Percentiles rank a stretch among this genome's conserved stretches.
Evolutionary conservation across 2,329 filamentous ascomycete genomes (phyloP).

Genomic region (Arthroderma sp.): DNA sequence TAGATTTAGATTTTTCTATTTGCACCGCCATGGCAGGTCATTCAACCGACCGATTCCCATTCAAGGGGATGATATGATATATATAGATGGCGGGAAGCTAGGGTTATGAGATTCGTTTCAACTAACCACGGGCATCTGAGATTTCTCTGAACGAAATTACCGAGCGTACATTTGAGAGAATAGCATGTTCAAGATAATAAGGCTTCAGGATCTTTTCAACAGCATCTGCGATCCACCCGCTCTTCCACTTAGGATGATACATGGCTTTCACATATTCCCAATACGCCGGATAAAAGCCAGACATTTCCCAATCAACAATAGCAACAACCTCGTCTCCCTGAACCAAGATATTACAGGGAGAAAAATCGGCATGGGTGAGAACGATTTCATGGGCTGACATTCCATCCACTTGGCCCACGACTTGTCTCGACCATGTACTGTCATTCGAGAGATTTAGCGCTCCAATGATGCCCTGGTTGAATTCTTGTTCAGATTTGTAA

Average conservation of each 20-base stretch:
- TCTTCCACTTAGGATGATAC: constrained; percentile 11
- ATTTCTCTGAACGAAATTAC: too few relatives aligned
- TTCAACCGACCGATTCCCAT: too few relatives aligned
- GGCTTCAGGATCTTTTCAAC: constrained; percentile 12
- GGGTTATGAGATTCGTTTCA: too few relatives aligned
- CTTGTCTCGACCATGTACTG: constrained; percentile 8
- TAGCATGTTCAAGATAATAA: constrained; percentile 11
- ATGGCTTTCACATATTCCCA: constrained; percentile 18
- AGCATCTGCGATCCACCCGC: constrained; percentile 11
- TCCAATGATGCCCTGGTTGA: constrained; percentile 9
- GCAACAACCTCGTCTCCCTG: constrained; percentile 14
- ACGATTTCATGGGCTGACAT: constrained; percentile 14
- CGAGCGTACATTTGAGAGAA: constrained; percentile 9
- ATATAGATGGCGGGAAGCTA: too few relatives aligned
- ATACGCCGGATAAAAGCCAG: constrained; percentile 19
- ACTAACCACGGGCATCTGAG: too few relatives aligned
- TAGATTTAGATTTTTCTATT: too few relatives aligned
- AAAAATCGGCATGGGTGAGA: constrained; percentile 17
- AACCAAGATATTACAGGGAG: constrained; percentile 16
- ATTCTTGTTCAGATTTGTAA: constrained; percentile 10
- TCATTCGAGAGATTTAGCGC: constrained; percentile 8
- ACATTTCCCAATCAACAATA: constrained; percentile 17
- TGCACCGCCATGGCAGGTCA: too few relatives aligned
- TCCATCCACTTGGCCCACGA: constrained; percentile 8
- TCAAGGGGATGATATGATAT: too few relatives aligned